Evolutionary conservation across 2,329 filamentous ascomycete species (phyloP).

Genomic region (Ophiostoma himal-ulmi): DNA sequence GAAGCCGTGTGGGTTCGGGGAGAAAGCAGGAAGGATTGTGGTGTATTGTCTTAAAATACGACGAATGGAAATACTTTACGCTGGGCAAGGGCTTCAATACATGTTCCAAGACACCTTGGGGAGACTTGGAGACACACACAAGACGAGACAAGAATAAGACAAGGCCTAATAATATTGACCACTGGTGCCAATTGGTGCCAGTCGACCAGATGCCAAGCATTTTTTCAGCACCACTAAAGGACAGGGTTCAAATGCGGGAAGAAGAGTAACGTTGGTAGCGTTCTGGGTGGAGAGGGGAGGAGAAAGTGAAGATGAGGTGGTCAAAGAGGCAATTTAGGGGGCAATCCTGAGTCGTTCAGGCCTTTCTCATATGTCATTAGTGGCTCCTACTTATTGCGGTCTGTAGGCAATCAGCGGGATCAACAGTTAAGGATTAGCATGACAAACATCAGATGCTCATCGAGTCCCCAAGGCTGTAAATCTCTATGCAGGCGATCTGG

Average conservation of each 20-base stretch:
- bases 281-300: slow-evolving; percentile 3
- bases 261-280: slow-evolving; percentile 17
- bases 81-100: background rate
- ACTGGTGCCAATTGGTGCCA: background rate
- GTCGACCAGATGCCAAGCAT: slow-evolving; percentile 2
- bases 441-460: background rate
- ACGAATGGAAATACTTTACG: background rate
- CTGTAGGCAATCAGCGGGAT: background rate
- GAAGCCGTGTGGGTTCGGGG: slow-evolving; percentile 22
- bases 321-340: background rate
- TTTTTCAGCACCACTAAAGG: background rate
- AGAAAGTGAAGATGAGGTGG: background rate
- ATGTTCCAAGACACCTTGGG: background rate
- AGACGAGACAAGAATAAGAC: background rate
- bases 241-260: slow-evolving; percentile 13
- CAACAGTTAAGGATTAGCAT: background rate
- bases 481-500: background rate
- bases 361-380: no score
- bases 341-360: background rate
- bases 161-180: background rate
- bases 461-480: background rate
- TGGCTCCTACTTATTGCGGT: no score
- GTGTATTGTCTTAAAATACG: slow-evolving; percentile 2
- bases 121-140: background rate
- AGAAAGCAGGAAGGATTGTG: slow-evolving; percentile 14